Conservation (phyloP, 495 filamentous ascomycete genomes). For the Clavariopsis aquatica region DNA sequence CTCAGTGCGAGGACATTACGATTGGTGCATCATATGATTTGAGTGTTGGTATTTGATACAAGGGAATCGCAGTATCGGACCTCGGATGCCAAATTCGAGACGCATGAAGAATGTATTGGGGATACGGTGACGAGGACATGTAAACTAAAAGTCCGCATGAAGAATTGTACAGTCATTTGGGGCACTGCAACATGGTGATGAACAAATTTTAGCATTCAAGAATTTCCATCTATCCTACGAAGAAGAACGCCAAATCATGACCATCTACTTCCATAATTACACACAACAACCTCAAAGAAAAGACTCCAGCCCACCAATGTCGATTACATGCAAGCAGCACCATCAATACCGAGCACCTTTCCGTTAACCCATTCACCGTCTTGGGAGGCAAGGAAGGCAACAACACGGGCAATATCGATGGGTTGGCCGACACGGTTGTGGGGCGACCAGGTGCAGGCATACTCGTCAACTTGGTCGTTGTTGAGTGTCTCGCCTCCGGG, state of each 20-base stretch:
- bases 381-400: constrained; percentile 64
- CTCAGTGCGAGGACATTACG: background rate
- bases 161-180: background rate
- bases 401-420: constrained; percentile 64
- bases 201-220: background rate
- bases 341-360: constrained; percentile 52
- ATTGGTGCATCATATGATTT: background rate
- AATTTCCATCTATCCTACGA: background rate
- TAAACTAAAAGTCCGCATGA: background rate
- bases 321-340: constrained; percentile 38
- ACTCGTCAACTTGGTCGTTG: constrained; percentile 52
- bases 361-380: constrained; percentile 70
- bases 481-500: constrained; percentile 54
- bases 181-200: background rate
- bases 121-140: background rate
- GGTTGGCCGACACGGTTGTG: constrained; percentile 63
- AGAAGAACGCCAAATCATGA: constrained; percentile 28
- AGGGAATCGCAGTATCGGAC: background rate
- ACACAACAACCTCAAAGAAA: constrained; percentile 9
- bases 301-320: background rate
- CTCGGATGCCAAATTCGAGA: background rate
- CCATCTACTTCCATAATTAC: background rate
- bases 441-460: constrained; percentile 60
- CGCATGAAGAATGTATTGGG: background rate
- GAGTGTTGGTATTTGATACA: background rate